These are phyloP conservation scores for Porcisia hertigi DNA, from an alignment of 208 protist species.

Conservation along the genomic window DNA sequence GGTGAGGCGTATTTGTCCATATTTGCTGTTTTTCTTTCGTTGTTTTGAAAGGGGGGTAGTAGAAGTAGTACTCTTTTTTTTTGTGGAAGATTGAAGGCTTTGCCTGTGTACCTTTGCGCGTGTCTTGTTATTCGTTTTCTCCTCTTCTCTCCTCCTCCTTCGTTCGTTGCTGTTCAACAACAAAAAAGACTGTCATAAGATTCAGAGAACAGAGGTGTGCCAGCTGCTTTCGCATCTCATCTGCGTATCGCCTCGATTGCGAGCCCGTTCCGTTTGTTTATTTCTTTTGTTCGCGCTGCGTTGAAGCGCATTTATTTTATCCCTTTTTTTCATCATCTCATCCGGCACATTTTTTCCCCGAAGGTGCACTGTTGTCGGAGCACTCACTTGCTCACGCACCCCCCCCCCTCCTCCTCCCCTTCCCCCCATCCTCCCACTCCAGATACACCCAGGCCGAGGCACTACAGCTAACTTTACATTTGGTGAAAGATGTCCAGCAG, in stretches of 20 bases:
- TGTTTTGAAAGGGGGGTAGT: no score
- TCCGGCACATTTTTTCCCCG: background rate
- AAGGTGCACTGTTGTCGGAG: background rate
- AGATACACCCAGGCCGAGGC: background rate
- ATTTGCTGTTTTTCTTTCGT: no score
- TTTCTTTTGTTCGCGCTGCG: background rate
- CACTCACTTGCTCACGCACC: background rate
- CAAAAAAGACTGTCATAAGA: background rate
- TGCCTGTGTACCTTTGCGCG: no score
- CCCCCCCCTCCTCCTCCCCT: background rate
- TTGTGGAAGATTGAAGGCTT: no score
- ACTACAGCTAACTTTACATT: background rate
- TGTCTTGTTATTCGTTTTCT: background rate
- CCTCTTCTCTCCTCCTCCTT: background rate
- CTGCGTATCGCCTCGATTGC: background rate
- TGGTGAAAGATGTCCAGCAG: constrained; percentile 9
- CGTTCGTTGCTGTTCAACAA: background rate
- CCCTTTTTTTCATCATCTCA: constrained; percentile 5
- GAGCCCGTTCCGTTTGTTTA: background rate
- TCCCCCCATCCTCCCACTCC: background rate
- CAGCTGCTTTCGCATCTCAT: background rate
- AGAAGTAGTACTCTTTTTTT: no score
- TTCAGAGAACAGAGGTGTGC: background rate
- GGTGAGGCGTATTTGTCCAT: no score
- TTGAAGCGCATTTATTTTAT: background rate